Base-by-base conservation (phyloP, 2,329 filamentous ascomycete species). In the Basipetospora chlamydospora region DNA sequence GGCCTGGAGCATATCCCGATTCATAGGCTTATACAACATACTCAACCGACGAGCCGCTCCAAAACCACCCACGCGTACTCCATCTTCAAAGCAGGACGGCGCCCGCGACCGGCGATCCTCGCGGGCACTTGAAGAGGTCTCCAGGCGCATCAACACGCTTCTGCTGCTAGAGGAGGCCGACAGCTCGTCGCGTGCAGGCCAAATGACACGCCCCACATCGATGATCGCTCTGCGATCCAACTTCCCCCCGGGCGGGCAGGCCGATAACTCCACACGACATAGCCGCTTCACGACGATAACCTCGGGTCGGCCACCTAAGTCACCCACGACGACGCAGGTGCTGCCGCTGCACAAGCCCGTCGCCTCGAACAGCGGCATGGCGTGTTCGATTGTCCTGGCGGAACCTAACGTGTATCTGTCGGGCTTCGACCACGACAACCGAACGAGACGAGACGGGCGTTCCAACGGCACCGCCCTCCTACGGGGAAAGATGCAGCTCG, bases 391-490 rank as follows among this genome's bases (percentile, higher is more conserved):
- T 31, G 60, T 79, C 20, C 61, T 90, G 28, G 80, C 80, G 20
- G 84, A 90, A 53, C 81, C 81, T n/a, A 78, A 80, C 40, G 62
- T 90, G 17, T 90, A 84, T 49, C 61, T 90, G 23, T 76, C 79
- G 20, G 83, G 83, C 1, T 86, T 88, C 48, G 80, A 86, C 40
- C 78, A 83, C 45, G 69, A 77, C 39, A 73, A 78, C 33, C 66
- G 70, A 46, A 53, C 57, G 6, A 46, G 53, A 26, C 53, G 50
- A 31, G 69, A 74, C 9, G 67, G 70, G 3, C 67, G 74, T 70
- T 46, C 61, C 53, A 38, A 83, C 74, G 40, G 83, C 75, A 88
- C 85, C 6, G 82, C 87, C 1, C 78, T 98, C 51, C 66, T 98
- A 11, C 73, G 90, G 39, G 90, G 90, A 13, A 86, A 77, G 45